Base-by-base conservation (phyloP, 768 basidiomycete species). In the Mycena filopes region DNA sequence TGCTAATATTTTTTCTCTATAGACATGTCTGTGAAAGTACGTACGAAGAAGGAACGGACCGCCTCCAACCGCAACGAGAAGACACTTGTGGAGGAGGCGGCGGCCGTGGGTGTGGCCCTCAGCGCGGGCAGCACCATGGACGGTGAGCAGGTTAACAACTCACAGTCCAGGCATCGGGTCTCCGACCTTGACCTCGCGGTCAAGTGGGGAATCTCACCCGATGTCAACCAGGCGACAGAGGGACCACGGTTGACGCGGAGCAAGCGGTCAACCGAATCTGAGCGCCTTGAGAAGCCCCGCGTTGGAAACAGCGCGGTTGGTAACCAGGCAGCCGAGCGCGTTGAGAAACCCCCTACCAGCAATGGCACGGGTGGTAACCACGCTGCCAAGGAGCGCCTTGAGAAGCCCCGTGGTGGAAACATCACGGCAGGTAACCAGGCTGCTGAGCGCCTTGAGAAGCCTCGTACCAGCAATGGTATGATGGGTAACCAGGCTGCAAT, bases 1-100 rank as follows among this genome's bases (percentile, higher is more conserved):
- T 54, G 51, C 60, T 62, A 55, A 60, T 48, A n/a, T n/a, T n/a
- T n/a, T 50, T 60, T 60, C 51, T 60, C 36, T 50, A 10, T 42
- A 60, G 58, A 51, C 47, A 60, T 60, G 48, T 51, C 47, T 47
- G n/a, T 11, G 1, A 50, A 50, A 4, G 38, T 49, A 38, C 38
- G 38, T 60, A 60, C 38, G 38, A 28, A 51, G 40, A 40, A 26
- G 38, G 28, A 36, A 59, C n/a, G 40, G 40, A 41, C 6, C 41
- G 3, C 48, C 36, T 60, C 48, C 16, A n/a, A 7, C 28, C 58
- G 43, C 47, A 60, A 28, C 26, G n/a, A n/a, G n/a, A n/a, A n/a
- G n/a, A n/a, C n/a, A n/a, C n/a, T n/a, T n/a, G n/a, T n/a, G n/a
- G n/a, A 26, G 2, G 31, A 36, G 33, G 56, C n/a, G 56, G 45